These are phyloP conservation scores for Nissolia schottii DNA, from an alignment of 306 rosid species.

Conservation along the genomic window DNA sequence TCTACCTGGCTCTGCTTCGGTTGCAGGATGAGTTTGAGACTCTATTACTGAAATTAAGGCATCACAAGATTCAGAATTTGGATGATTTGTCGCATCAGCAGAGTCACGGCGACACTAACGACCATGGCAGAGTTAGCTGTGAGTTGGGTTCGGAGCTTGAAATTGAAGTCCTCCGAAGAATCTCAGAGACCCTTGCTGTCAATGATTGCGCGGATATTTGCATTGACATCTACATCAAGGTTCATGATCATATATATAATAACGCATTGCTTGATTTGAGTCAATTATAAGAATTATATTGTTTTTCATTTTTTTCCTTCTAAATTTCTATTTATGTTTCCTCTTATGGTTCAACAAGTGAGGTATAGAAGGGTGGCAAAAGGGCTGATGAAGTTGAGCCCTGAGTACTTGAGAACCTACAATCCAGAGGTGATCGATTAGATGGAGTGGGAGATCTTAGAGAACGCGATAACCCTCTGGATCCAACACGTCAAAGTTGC, in stretches of 20 bases:
- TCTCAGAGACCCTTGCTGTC: slow-evolving; percentile 50
- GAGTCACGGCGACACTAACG: slow-evolving; percentile 12
- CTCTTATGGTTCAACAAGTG: slow-evolving; percentile 41
- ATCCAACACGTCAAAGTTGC: slow-evolving; percentile 71
- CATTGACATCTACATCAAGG: slow-evolving; percentile 82
- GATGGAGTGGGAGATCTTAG: slow-evolving; percentile 81
- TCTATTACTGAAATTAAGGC: slow-evolving; percentile 48
- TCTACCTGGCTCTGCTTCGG: slow-evolving; percentile 62
- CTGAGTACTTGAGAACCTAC: slow-evolving; percentile 66
- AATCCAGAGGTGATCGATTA: slow-evolving; percentile 70
- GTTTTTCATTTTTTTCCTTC: background rate
- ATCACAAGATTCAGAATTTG: slow-evolving; percentile 21
- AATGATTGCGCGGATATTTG: slow-evolving; percentile 88
- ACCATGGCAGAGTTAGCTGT: background rate
- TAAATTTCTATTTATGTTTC: background rate
- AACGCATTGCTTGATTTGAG: background rate
- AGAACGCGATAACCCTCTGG: slow-evolving; percentile 74
- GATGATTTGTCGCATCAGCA: background rate
- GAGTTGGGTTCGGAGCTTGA: slow-evolving; percentile 56
- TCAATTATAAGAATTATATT: background rate
- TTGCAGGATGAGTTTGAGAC: slow-evolving; percentile 76
- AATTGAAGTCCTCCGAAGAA: slow-evolving; percentile 47
- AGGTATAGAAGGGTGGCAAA: slow-evolving; percentile 85
- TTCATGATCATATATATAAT: background rate
- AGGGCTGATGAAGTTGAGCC: slow-evolving; percentile 76